Evolutionary conservation across 2,329 filamentous ascomycete genomes (phyloP).

Genomic region (Aaosphaeria arxii): DNA sequence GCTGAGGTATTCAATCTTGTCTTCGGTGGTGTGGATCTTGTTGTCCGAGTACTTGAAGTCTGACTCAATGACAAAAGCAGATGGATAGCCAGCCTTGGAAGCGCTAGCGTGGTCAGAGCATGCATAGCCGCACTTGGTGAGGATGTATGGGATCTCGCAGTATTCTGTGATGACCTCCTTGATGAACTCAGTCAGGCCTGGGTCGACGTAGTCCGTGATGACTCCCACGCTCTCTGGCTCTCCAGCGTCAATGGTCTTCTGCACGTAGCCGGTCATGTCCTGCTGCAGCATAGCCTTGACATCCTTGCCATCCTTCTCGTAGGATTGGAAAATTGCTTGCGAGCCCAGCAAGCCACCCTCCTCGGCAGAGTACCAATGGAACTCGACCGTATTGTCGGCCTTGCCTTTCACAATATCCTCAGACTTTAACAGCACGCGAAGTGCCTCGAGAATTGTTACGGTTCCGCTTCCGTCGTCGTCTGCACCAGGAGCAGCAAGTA

Average conservation of each 20-base stretch:
- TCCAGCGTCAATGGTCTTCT: slow-evolving; percentile 78
- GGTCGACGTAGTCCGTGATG: slow-evolving; percentile 87
- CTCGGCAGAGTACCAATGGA: slow-evolving; percentile 94
- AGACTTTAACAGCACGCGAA: slow-evolving; percentile 76
- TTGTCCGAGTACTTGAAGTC: slow-evolving; percentile 63
- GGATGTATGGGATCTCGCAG: slow-evolving; percentile 81
- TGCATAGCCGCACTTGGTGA: slow-evolving; percentile 87
- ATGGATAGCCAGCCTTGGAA: slow-evolving; percentile 70
- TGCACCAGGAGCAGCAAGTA: slow-evolving; percentile 85
- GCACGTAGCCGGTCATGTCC: slow-evolving; percentile 77
- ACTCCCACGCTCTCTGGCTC: slow-evolving; percentile 84
- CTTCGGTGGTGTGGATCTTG: slow-evolving; percentile 69
- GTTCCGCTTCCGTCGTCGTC: slow-evolving; percentile 93
- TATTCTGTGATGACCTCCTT: slow-evolving; percentile 85
- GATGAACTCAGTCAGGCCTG: slow-evolving; percentile 80
- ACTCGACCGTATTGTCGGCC: slow-evolving; percentile 83
- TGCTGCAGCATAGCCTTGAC: slow-evolving; percentile 98
- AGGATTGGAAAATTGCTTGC: slow-evolving; percentile 82
- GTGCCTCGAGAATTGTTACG: slow-evolving; percentile 89
- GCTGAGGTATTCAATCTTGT: slow-evolving; percentile 68
- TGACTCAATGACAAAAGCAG: slow-evolving; percentile 73
- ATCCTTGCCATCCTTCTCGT: slow-evolving; percentile 68
- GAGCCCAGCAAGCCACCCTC: slow-evolving; percentile 84
- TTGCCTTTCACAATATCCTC: slow-evolving; percentile 67
- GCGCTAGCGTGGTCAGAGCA: slow-evolving; percentile 74